Evolutionary conservation across 306 rosid genomes (phyloP).

Genomic region (Cicer yamashitae): DNA sequence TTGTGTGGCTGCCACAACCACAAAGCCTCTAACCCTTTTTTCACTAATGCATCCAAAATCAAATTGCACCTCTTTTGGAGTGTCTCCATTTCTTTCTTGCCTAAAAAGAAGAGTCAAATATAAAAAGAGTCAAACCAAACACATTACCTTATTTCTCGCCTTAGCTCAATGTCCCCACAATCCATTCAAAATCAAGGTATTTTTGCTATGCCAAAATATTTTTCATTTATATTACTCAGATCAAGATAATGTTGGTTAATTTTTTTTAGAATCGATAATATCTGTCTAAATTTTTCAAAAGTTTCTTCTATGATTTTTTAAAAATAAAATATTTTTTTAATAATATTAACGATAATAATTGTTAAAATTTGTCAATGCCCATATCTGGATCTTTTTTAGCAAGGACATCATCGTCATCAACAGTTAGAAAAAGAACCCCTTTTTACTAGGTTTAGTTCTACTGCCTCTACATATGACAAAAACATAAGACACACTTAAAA

Average conservation of each 20-base stretch:
- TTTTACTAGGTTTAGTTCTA: constrained; percentile 45
- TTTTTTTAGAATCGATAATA: too few species aligned
- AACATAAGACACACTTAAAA: constrained; percentile 20
- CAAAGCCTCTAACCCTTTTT: constrained; percentile 45
- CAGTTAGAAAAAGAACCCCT: constrained; percentile 25
- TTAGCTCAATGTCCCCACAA: constrained; percentile 60
- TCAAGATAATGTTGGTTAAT: too few species aligned
- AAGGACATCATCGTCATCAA: constrained; percentile 48
- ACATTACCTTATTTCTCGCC: constrained; percentile 51
- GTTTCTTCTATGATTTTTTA: neutral
- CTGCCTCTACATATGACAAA: constrained; percentile 40
- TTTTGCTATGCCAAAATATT: neutral
- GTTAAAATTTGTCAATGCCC: constrained; percentile 49
- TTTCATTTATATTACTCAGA: too few species aligned
- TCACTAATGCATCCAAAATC: constrained; percentile 27
- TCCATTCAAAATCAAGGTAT: constrained; percentile 52
- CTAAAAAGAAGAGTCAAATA: constrained; percentile 56
- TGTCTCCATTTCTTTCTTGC: constrained; percentile 43
- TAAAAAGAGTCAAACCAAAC: constrained; percentile 40
- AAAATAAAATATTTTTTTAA: neutral
- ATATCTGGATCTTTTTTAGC: constrained; percentile 40
- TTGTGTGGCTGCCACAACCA: constrained; percentile 65
- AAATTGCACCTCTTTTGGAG: constrained; percentile 42
- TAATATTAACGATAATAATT: neutral
- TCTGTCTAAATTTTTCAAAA: too few species aligned